Base-by-base conservation (phyloP, 164 flowering plant species). In the Annona cherimola region DNA sequence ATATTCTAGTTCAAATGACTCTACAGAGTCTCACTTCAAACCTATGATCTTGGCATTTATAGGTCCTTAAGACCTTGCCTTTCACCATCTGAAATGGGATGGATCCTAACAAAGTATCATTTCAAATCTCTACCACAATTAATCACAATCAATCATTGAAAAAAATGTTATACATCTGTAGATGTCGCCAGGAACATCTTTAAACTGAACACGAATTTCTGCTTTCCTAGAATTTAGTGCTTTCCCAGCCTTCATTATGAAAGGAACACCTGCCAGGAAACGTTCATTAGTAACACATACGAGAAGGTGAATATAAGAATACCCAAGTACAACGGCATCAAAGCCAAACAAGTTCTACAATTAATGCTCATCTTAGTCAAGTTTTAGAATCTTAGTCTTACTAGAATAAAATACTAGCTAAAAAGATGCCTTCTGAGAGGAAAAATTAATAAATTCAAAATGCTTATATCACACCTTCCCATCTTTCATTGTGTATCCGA, bases 181-280 rank as follows among this genome's bases (percentile, higher is more conserved):
- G 66, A 95, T 93, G 79, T 95, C 98, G 50, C 98, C 99, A 71
- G 99, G 99, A 75, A 95, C 99, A 74, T 90, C 97, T 89, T 95
- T 95, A 78, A 95, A 95, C 67, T 95, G 99, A 79, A 95, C 84
- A 35, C 99, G 86, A 12, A 95, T 91, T 77, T 95, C 99, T 71
- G 99, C 98, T 82, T 94, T 94, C 69, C 97, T 87, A 57, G 97
- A 94, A 80, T 87, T 90, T 50, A 94, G 79, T 67, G 98, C 96
- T 81, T 94, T 94, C 63, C 99, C 96, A 43, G 98, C 98, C 83
- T 94, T 94, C 35, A 94, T 77, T 71, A 94, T 89, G 74, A 94
- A 94, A 70, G 97, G 98, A 64, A 94, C 98, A 81, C 98, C 98
- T 94, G 85, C 74, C 76, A 43, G 66, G 63, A 72, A 76, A 50